Evolutionary conservation across 257 asterid genomes (phyloP).

Genomic region (Nicotiana noctiflora): DNA sequence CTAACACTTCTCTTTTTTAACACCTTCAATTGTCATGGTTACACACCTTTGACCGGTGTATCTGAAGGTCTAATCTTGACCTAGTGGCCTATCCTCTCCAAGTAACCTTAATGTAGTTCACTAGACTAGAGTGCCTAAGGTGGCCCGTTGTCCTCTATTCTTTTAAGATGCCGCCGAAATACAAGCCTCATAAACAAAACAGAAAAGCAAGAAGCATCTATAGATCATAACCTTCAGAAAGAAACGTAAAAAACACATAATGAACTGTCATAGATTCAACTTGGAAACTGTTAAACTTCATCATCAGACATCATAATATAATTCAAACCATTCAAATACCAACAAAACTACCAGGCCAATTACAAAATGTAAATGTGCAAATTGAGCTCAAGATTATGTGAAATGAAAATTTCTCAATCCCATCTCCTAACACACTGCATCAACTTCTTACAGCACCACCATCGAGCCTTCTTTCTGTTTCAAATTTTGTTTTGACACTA

Average conservation of each 20-base stretch:
- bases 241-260: not conserved
- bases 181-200: not conserved
- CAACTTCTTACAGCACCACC: not conserved
- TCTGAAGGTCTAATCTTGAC: not conserved
- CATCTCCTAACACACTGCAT: not conserved
- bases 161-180: not conserved
- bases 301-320: not conserved
- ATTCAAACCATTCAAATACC: not conserved
- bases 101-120: not conserved
- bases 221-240: not conserved
- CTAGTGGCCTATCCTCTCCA: not conserved
- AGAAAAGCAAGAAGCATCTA: not conserved
- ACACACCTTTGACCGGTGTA: not conserved
- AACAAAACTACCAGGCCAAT: not conserved
- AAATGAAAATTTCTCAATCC: constrained; percentile 1
- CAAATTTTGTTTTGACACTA: not conserved
- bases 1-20: not conserved
- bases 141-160: not conserved
- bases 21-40: not conserved
- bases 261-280: not conserved
- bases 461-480: not conserved
- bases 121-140: not conserved
- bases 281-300: not conserved
- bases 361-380: not conserved
- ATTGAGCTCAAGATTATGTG: constrained; percentile 1